Conservation (phyloP, 208 protist species). For the Porcisia hertigi region DNA sequence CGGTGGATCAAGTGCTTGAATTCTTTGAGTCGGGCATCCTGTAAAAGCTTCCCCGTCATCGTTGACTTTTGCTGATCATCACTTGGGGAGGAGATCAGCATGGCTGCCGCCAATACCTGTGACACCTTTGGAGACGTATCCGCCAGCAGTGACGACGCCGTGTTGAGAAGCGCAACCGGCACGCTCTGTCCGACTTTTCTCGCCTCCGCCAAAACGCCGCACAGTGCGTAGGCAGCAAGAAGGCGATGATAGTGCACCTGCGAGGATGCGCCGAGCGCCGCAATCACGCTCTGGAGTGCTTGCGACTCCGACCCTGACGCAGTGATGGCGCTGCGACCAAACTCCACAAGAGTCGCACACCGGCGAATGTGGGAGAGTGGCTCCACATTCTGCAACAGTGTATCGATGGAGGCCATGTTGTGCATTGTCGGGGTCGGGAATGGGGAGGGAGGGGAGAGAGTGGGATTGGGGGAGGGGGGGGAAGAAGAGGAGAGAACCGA, state of each 20-base stretch:
- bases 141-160: slow-evolving; percentile 9
- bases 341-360: slow-evolving; percentile 12
- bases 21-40: not conserved
- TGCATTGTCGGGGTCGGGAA: not conserved
- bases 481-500: no score
- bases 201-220: slow-evolving; percentile 14
- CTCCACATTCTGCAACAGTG: slow-evolving; percentile 2
- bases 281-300: slow-evolving; percentile 1
- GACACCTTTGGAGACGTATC: slow-evolving; percentile 13
- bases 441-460: not conserved
- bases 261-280: slow-evolving; percentile 1
- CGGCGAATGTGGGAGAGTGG: slow-evolving; percentile 11
- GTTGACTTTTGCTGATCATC: not conserved
- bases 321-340: slow-evolving; percentile 10
- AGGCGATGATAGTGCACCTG: slow-evolving; percentile 25
- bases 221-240: slow-evolving; percentile 25
- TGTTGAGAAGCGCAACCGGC: not conserved
- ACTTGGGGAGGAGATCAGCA: not conserved
- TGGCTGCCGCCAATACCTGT: slow-evolving; percentile 13
- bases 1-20: slow-evolving; percentile 13
- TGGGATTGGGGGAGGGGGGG: no score
- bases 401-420: not conserved
- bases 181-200: not conserved
- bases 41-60: not conserved
- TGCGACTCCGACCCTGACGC: not conserved